Base-by-base conservation (phyloP, 2,329 filamentous ascomycete genomes). In the Xylariaceae sp. region DNA sequence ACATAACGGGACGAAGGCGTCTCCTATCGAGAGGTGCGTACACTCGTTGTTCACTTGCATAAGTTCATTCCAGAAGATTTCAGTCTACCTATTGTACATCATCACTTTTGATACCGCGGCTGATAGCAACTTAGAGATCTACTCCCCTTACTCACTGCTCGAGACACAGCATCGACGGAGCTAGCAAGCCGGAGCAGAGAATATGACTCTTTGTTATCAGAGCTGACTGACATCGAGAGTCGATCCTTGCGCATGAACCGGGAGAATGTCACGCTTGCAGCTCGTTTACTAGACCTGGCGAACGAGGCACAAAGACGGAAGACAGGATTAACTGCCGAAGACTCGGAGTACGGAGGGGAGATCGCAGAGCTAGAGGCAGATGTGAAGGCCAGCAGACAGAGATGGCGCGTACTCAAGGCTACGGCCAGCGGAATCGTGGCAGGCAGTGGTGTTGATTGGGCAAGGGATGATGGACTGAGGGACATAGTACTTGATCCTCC, bases 361-460 rank as follows among this genome's bases (percentile, higher is more conserved):
- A 72, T 90, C 22, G 70, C 77, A 33, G 70, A 69, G 44, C 70
- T 85, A 11, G 81, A 89, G 59, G 69, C 65, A 6, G 77, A 83
- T 38, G 70, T 87, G 51, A 83, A 78, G 59, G 72, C 73, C 18
- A 85, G 82, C 64, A 80, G 80, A 53, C 81, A 83, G 57, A 78
- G 79, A 61, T 89, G 85, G 83, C 82, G 82, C 61, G 82, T 86
- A 17, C 80, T 92, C 67, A 94, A 92, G 70, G 87, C 82, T 19
- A 81, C 90, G 39, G 78, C 87, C n/a, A 87, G 86, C 61, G 89
- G 86, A 15, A 78, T 90, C 48, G 80, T 95, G 42, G 87, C 83
- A 5, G 89, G 87, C 3, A 95, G 89, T 66, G 90, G 90, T 42
- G 75, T 94, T 47, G 84, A 95, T 62, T 95, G 90, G 90, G 83